Evolutionary conservation across 169 alveolate species (phyloP), one percentile per base, ranked within the genome.

Genomic region (Cryptosporidium sp.): DNA sequence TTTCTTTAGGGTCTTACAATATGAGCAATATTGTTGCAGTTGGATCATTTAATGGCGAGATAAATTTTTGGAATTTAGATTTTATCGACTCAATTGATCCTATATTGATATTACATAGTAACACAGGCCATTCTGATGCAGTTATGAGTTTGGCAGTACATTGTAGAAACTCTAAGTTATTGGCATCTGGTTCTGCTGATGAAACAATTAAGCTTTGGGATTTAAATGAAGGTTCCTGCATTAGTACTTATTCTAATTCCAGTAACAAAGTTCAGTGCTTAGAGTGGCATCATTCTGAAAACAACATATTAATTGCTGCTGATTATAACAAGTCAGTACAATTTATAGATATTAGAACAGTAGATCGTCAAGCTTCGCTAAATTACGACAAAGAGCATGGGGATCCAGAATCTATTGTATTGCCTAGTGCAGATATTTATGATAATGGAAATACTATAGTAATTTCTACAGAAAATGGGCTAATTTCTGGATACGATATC

Each of bases 181-280:
- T 96, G 18, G 96, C 96, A 43, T 94, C 98, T 65, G 98, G 98
- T 21, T 93, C 97, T 29, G 97, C 96, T 48, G 99, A 97, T 87
- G 94, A 96, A 75, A 92, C 95, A 45, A 93, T 96, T 39, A 95
- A 94, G 92, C 84, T 97, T 8, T 97, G 98, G 98, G 99, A 97
- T 92, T 43, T 96, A 61, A 92, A 96, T 73, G 95, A 93, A 92
- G 95, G 94, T 33, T 73, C 94, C n/a, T 95, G 97, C 71, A 91
- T 97, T 45, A 91, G 93, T 69, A 94, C 98, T 2, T 94, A 95
- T 58, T 91, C 92, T 91, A 98, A 96, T 43, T 97, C 95, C 68
- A 69, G 71, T 70, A 91, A 93, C 68, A 92, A 96, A 69, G 93
- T 91, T 58, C 93, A 91, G 26, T 85, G 85, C 59, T 39, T 70